A percentile compares a stretch with the other conserved stretches of the same genome.
phyloP scores from a whole-genome alignment of 352 stramenopile species.

The Sclerospora graminicola region DNA sequence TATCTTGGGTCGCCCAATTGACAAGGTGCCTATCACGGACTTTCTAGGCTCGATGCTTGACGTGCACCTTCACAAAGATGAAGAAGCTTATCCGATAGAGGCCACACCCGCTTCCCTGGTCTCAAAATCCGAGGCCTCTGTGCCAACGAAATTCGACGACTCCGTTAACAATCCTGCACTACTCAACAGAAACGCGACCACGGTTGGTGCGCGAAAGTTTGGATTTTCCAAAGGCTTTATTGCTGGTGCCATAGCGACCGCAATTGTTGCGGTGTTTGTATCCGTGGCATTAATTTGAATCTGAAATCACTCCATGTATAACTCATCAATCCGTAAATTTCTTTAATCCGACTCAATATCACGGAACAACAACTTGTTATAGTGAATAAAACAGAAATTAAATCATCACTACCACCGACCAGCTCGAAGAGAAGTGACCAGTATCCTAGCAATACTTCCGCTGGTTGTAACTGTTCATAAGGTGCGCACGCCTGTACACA shows the following conservation, averaged over 20 bases:
- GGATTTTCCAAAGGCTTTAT: slow-evolving; percentile 42
- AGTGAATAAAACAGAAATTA: slow-evolving; percentile 7
- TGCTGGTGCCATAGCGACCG: slow-evolving; percentile 8
- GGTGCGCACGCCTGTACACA: slow-evolving; percentile 31
- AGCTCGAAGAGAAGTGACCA: not conserved
- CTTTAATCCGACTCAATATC: too few species aligned
- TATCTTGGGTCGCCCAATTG: slow-evolving; percentile 57
- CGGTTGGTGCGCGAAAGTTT: slow-evolving; percentile 13
- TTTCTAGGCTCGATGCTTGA: slow-evolving; percentile 85
- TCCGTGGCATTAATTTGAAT: slow-evolving; percentile 29
- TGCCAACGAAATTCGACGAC: not conserved
- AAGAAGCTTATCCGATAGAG: slow-evolving; percentile 70
- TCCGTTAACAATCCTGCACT: not conserved
- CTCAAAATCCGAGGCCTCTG: not conserved
- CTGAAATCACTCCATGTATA: not conserved
- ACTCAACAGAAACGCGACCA: not conserved
- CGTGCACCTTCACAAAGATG: slow-evolving; percentile 56
- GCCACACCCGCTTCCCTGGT: slow-evolving; percentile 2
- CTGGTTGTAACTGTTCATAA: slow-evolving; percentile 22
- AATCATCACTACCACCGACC: not conserved
- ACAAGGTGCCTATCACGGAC: slow-evolving; percentile 75
- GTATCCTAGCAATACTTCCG: slow-evolving; percentile 13
- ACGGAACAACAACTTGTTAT: slow-evolving; percentile 10
- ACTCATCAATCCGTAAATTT: too few species aligned
- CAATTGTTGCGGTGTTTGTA: slow-evolving; percentile 21